phyloP scores from a whole-genome alignment of 2,329 filamentous ascomycete genomes.

The Colletotrichum karsti region DNA sequence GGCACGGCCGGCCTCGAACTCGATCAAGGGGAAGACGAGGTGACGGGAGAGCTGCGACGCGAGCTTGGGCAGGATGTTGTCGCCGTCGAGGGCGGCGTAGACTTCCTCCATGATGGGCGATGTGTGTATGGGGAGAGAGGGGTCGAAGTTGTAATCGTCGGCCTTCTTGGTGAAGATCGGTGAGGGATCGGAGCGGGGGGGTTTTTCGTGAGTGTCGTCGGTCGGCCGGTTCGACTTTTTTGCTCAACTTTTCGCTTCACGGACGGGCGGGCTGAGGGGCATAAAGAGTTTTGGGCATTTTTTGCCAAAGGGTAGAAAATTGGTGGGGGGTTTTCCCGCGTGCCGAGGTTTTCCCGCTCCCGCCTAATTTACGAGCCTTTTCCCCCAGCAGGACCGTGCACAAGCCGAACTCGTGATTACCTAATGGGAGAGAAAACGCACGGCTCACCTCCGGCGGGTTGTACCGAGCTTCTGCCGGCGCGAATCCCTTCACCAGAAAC shows the following conservation, averaged over 20 bases:
- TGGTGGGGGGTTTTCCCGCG: constrained; percentile 29
- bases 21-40: constrained; percentile 94
- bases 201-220: constrained; percentile 9
- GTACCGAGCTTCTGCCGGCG: constrained; percentile 28
- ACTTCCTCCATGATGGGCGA: constrained; percentile 31
- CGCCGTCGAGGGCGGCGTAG: constrained; percentile 30
- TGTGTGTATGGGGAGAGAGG: not conserved
- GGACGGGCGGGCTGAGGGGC: constrained; percentile 25
- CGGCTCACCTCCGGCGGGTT: not conserved
- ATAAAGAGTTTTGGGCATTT: constrained; percentile 32
- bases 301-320: constrained; percentile 28
- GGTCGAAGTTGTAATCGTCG: not conserved
- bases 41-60: constrained; percentile 94
- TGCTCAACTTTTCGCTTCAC: constrained; percentile 15
- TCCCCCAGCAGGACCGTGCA: not conserved
- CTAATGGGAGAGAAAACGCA: not conserved
- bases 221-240: constrained; percentile 12
- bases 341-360: constrained; percentile 28
- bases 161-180: too few species aligned
- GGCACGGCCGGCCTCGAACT: constrained; percentile 86
- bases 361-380: constrained; percentile 24
- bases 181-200: constrained; percentile 38
- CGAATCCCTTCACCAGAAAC: constrained; percentile 25
- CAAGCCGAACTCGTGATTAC: not conserved
- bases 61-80: constrained; percentile 82